Percentiles rank a stretch among this genome's conserved stretches.
phyloP scores from a whole-genome alignment of 139 green algal species.

The Desmodesmus armatus region DNA sequence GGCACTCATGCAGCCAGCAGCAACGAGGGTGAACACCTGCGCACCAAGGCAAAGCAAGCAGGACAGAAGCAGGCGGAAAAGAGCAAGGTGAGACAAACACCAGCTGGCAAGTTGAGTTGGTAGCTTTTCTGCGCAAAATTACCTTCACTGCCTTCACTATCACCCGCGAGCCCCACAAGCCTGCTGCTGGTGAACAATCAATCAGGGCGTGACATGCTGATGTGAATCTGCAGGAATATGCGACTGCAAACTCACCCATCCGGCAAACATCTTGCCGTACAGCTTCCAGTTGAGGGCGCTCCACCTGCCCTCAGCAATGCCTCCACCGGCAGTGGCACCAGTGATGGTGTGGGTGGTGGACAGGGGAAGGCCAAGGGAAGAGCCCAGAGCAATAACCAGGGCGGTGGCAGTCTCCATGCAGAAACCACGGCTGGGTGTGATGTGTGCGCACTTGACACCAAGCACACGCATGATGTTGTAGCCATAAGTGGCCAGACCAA shows the following conservation, averaged over 20 bases:
- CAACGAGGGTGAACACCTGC: conserved; percentile 34
- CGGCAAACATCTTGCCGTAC: conserved; percentile 34
- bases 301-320: conserved; percentile 18
- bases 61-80: no score
- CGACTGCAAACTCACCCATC: no score
- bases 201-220: not conserved
- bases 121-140: no score
- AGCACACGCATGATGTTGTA: conserved; percentile 47
- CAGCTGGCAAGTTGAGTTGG: no score
- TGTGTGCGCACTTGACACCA: conserved; percentile 42
- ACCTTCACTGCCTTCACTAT: no score
- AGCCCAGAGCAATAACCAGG: conserved; percentile 32
- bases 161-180: not conserved
- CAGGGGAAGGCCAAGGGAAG: conserved; percentile 54
- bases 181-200: conserved; percentile 9
- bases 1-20: conserved; percentile 23
- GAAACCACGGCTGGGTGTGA: conserved; percentile 75
- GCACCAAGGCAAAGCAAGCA: not conserved
- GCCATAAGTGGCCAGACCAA: conserved; percentile 83
- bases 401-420: conserved; percentile 68
- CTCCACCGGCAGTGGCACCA: conserved; percentile 43
- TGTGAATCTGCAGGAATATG: not conserved
- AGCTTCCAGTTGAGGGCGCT: conserved; percentile 33
- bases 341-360: conserved; percentile 66
- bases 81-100: no score